Conservation (phyloP, 148 eudicot genomes). For the Camellia granthamiana region DNA sequence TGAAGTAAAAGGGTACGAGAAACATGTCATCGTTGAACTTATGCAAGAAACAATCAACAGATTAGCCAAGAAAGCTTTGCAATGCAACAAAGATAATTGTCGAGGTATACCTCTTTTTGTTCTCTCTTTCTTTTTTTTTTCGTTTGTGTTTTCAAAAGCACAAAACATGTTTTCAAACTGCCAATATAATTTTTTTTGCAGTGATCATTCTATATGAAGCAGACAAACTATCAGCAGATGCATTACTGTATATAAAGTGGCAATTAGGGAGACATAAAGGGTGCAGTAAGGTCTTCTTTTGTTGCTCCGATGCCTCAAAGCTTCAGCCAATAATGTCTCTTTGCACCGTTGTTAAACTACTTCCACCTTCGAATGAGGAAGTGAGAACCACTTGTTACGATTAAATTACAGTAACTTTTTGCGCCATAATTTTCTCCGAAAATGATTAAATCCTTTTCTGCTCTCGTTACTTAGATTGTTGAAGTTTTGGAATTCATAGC, state of each 20-base stretch:
- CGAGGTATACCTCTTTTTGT: constrained; percentile 23
- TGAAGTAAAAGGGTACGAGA: constrained; percentile 47
- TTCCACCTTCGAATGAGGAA: constrained; percentile 40
- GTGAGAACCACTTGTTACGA: constrained; percentile 10
- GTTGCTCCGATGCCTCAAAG: constrained; percentile 36
- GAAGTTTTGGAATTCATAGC: constrained; percentile 38
- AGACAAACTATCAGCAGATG: constrained; percentile 42
- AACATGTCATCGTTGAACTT: constrained; percentile 42
- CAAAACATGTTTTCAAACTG: background rate
- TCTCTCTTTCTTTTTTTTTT: background rate
- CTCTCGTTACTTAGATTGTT: constrained; percentile 19
- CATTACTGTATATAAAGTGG: constrained; percentile 38
- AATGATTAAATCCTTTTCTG: background rate
- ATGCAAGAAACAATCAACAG: constrained; percentile 29
- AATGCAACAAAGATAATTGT: constrained; percentile 21
- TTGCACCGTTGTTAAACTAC: constrained; percentile 33
- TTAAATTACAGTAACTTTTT: background rate
- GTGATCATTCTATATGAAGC: constrained; percentile 44
- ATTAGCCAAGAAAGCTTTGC: background rate
- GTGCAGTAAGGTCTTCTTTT: constrained; percentile 36
- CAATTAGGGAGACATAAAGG: constrained; percentile 34
- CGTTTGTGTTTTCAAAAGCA: background rate
- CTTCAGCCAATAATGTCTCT: constrained; percentile 30
- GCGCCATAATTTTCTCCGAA: background rate
- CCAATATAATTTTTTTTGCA: constrained; percentile 17